Percentiles rank a stretch among this genome's conserved stretches.
Evolutionary conservation across 371 early-diverging fungal genomes (phyloP).

Genomic region (Rhizopus microsporus): DNA sequence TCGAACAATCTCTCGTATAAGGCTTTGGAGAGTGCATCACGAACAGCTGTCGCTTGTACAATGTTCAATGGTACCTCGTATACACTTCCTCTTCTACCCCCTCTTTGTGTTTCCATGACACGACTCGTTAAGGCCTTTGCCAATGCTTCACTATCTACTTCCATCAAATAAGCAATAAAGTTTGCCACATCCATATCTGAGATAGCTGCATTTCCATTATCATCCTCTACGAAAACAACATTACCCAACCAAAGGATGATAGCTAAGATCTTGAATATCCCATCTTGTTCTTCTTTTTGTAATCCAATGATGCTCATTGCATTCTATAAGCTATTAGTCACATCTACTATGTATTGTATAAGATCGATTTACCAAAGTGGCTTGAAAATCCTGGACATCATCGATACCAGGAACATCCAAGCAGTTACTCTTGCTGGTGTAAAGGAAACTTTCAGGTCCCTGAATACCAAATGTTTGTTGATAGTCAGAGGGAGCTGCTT

Average conservation of each 20-base stretch:
- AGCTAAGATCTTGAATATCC: slow-evolving; percentile 81
- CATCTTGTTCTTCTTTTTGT: slow-evolving; percentile 70
- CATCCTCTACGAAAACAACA: slow-evolving; percentile 71
- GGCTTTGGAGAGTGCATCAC: slow-evolving; percentile 88
- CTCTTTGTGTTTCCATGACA: slow-evolving; percentile 80
- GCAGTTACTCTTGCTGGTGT: slow-evolving; percentile 76
- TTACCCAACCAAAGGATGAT: slow-evolving; percentile 87
- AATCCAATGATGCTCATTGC: slow-evolving; percentile 84
- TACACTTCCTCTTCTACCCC: slow-evolving; percentile 77
- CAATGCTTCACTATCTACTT: slow-evolving; percentile 64
- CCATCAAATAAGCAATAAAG: slow-evolving; percentile 80
- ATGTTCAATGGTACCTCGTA: slow-evolving; percentile 82
- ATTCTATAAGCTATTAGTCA: slow-evolving; percentile 36
- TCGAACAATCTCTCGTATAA: slow-evolving; percentile 86
- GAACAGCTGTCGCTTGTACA: slow-evolving; percentile 76
- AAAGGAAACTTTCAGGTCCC: slow-evolving; percentile 81
- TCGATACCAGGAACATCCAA: slow-evolving; percentile 82
- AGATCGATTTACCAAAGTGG: slow-evolving; percentile 59
- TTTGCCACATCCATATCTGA: slow-evolving; percentile 70
- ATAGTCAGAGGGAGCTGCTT: slow-evolving; percentile 75
- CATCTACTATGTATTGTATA: too few species aligned
- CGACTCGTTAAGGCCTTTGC: slow-evolving; percentile 70
- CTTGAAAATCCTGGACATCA: slow-evolving; percentile 73
- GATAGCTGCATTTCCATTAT: slow-evolving; percentile 63
- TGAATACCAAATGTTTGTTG: slow-evolving; percentile 76